These are phyloP conservation scores for Exophiala sideris DNA, from an alignment of 2,329 filamentous ascomycete species.

Conservation along the genomic window DNA sequence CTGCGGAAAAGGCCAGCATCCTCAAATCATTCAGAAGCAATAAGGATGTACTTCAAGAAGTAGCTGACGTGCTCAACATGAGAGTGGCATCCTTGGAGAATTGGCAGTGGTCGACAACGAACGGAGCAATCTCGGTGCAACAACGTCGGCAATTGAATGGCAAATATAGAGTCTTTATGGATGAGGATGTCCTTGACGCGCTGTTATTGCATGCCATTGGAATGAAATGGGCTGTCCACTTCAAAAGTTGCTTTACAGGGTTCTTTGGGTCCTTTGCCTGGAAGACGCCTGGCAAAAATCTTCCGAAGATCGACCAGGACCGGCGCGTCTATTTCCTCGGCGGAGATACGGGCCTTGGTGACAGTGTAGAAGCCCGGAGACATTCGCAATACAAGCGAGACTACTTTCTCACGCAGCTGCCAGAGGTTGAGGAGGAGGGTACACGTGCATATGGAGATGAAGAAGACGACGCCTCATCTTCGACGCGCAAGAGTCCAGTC, in stretches of 20 bases:
- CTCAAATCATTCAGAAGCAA: slow-evolving; percentile 52
- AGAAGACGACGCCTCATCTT: slow-evolving; percentile 26
- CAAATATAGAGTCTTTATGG: slow-evolving; percentile 58
- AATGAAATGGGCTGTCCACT: slow-evolving; percentile 48
- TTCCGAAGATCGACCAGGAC: slow-evolving; percentile 39
- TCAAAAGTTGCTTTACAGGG: slow-evolving; percentile 42
- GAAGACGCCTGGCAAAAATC: slow-evolving; percentile 35
- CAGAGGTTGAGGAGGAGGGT: slow-evolving; percentile 38
- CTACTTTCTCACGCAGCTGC: slow-evolving; percentile 58
- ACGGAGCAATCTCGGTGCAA: slow-evolving; percentile 41
- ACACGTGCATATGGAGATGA: slow-evolving; percentile 41
- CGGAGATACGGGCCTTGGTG: slow-evolving; percentile 20
- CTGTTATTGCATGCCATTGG: slow-evolving; percentile 56
- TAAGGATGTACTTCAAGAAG: slow-evolving; percentile 49
- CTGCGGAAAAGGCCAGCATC: slow-evolving; percentile 49
- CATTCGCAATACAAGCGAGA: slow-evolving; percentile 40
- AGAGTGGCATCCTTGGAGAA: slow-evolving; percentile 49
- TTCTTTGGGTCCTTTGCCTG: slow-evolving; percentile 42
- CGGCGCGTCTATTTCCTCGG: slow-evolving; percentile 47
- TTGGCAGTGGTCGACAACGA: slow-evolving; percentile 50
- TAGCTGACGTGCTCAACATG: slow-evolving; percentile 58
- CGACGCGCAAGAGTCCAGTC: slow-evolving; percentile 40
- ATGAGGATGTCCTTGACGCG: slow-evolving; percentile 56
- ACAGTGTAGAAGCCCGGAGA: slow-evolving; percentile 33
- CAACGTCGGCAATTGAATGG: slow-evolving; percentile 55